Evolutionary conservation across 345 rosid species (phyloP).

Genomic region (Lepidium africanum): DNA sequence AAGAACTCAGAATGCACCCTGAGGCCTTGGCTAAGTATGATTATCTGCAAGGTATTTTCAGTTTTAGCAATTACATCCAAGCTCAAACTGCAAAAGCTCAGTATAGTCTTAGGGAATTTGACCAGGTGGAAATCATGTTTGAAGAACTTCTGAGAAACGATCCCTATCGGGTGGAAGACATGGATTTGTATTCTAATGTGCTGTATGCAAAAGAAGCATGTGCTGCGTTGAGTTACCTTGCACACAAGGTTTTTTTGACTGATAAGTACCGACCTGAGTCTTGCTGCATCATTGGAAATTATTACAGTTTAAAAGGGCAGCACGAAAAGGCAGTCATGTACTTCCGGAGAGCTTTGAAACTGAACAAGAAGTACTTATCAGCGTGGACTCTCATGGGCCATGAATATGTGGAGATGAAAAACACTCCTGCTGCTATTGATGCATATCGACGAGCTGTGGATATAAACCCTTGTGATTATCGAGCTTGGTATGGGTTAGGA

Average conservation of each 20-base stretch:
- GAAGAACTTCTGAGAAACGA: conserved; percentile 83
- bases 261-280: conserved; percentile 97
- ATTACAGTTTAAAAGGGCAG: conserved; percentile 93
- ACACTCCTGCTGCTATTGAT: conserved; percentile 92
- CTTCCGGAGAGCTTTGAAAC: conserved; percentile 91
- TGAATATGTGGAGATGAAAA: conserved; percentile 95
- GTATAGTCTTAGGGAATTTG: conserved; percentile 90
- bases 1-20: conserved; percentile 82
- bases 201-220: conserved; percentile 89
- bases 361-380: conserved; percentile 79
- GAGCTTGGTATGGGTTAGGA: conserved; percentile 98
- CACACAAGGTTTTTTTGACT: conserved; percentile 76
- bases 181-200: conserved; percentile 96
- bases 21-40: conserved; percentile 76
- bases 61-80: conserved; percentile 78
- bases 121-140: conserved; percentile 88
- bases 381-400: conserved; percentile 99
- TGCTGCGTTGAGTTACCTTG: conserved; percentile 84
- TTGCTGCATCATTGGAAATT: conserved; percentile 92
- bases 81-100: conserved; percentile 91
- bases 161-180: conserved; percentile 86
- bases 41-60: conserved; percentile 60
- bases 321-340: conserved; percentile 92
- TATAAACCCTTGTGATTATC: conserved; percentile 74
- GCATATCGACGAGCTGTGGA: conserved; percentile 96